Base-by-base conservation (phyloP, 2,329 filamentous ascomycete genomes). In the Diplodia seriata region DNA sequence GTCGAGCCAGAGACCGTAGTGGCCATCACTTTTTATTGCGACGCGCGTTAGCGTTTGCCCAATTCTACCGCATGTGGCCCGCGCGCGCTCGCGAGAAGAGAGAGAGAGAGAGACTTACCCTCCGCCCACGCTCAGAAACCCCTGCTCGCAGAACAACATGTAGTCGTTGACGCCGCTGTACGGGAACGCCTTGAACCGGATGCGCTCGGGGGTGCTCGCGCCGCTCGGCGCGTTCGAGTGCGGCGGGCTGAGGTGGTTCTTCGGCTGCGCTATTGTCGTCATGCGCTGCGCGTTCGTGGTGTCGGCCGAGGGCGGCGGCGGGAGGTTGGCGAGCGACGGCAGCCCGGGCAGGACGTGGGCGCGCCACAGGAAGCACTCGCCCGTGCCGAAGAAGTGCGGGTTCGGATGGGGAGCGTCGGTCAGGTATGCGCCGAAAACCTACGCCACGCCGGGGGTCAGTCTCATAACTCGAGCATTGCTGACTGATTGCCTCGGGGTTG, bases 141-240 rank as follows among this genome's bases (percentile, higher is more conserved):
- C 87, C 3, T 88, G 84, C 80, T 98, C 93, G 80, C 94, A 98
- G 74, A 96, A 91, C 72, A 98, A 95, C 83, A 94, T 93, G 77
- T 97, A 99, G 79, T 98, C 95, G 78, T 99, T 98, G 50, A 97
- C 87, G 5, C 95, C 95, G 68, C 91, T 96, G 76, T 97, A 98
- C 0, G 94, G 94, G 74, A 98, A 99, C 0, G 94, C 94, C 80
- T 97, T 97, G 85, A 99, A 99, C 23, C 95, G 89, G 72, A 98
- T 92, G 31, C 89, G 86, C 70, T 94, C 91, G 4, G 89, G 87
- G 4, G 88, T 88, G 31, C 84, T 85, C 1, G 85, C 80, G 2
- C 84, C 81, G 72, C 72, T 62, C 15, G 38, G 26, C 1, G 49
- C 57, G 26, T 38, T 73, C 23, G 74, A 76, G 15, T 69, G 23